A percentile compares a stretch with the other conserved stretches of the same genome.
Conservation (phyloP, 345 rosid species). For the Balakata baccata region DNA sequence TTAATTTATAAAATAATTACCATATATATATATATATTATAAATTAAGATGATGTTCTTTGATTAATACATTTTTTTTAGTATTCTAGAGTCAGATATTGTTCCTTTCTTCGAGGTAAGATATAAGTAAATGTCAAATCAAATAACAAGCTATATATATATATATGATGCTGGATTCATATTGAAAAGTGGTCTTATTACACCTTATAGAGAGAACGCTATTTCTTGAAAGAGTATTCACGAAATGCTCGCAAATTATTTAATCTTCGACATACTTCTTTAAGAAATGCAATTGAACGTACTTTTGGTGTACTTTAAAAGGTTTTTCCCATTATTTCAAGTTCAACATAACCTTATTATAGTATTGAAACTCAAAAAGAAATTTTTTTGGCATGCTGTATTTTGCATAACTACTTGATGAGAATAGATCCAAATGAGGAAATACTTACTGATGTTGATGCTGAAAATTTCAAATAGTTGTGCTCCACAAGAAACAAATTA, state of each 20-base stretch:
- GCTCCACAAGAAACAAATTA: too few relatives aligned
- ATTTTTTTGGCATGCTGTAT: background rate
- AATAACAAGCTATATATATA: too few relatives aligned
- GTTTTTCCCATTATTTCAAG: background rate
- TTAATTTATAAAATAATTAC: background rate
- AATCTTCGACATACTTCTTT: background rate
- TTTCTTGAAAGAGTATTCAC: background rate
- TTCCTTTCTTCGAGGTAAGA: too few relatives aligned
- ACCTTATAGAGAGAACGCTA: constrained; percentile 1
- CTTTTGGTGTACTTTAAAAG: constrained; percentile 1
- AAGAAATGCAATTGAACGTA: background rate
- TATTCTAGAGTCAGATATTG: too few relatives aligned
- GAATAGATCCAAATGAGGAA: too few relatives aligned
- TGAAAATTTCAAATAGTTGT: too few relatives aligned
- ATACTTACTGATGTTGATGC: too few relatives aligned
- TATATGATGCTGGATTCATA: background rate
- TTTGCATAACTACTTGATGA: background rate
- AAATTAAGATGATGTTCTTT: too few relatives aligned
- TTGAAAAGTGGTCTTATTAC: background rate
- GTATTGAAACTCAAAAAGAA: background rate
- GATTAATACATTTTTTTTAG: too few relatives aligned
- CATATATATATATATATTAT: background rate
- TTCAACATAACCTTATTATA: background rate
- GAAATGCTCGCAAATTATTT: background rate
- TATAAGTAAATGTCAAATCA: too few relatives aligned